Conservation (phyloP, 2,329 filamentous ascomycete species). For the Pezicula rhizophila region DNA sequence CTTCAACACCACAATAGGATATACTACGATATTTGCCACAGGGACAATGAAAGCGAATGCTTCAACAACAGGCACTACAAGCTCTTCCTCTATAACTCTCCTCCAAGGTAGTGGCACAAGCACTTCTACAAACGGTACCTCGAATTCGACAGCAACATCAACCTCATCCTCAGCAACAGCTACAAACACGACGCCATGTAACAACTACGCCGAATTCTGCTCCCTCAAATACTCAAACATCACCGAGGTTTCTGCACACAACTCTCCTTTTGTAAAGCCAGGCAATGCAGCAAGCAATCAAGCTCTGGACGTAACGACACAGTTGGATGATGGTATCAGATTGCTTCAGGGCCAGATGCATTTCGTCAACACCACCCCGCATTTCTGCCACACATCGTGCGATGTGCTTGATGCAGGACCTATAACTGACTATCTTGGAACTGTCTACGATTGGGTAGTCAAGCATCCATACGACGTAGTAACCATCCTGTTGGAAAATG, state of each 20-base stretch:
- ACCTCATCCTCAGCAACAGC: conserved; percentile 38
- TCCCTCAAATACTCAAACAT: conserved; percentile 73
- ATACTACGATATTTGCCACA: conserved; percentile 21
- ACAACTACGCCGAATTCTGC: conserved; percentile 74
- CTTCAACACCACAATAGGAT: conserved; percentile 19
- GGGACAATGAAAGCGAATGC: conserved; percentile 14
- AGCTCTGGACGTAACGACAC: conserved; percentile 56
- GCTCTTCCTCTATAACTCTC: conserved; percentile 31
- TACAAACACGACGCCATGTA: conserved; percentile 73
- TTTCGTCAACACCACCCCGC: conserved; percentile 53
- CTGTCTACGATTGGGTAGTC: conserved; percentile 67
- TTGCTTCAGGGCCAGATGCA: conserved; percentile 60
- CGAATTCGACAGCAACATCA: conserved; percentile 39
- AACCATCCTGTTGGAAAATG: conserved; percentile 80
- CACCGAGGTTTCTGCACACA: conserved; percentile 72
- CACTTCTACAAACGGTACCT: conserved; percentile 38
- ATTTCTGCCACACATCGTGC: conserved; percentile 83
- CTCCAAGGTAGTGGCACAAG: conserved; percentile 27
- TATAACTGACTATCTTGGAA: conserved; percentile 65
- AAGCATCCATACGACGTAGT: conserved; percentile 80
- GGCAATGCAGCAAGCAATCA: conserved; percentile 76
- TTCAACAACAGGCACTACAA: conserved; percentile 26
- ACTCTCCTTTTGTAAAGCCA: conserved; percentile 67
- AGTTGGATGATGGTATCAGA: conserved; percentile 72
- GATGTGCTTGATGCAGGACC: conserved; percentile 76